Evolutionary conservation across 139 green algal genomes (phyloP).

Genomic region (Picochlorum sp.): DNA sequence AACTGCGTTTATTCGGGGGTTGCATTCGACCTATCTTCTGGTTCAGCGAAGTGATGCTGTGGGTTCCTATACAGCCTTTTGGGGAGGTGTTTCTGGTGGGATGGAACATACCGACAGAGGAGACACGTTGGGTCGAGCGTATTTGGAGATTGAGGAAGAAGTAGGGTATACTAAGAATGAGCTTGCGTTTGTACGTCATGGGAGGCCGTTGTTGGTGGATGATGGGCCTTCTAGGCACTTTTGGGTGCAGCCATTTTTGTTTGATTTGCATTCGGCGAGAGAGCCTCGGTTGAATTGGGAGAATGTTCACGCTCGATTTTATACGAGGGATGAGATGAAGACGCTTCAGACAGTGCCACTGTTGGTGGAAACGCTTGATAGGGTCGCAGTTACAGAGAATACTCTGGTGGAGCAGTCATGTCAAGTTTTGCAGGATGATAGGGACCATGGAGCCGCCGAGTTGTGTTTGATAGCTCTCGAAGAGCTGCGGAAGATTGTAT

Average conservation of each 20-base stretch:
- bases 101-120: neutral
- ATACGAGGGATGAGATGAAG: neutral
- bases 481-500: neutral
- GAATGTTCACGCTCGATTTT: neutral
- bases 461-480: neutral
- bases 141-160: neutral
- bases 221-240: neutral
- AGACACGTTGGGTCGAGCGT: neutral
- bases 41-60: neutral
- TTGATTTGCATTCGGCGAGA: neutral
- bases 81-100: neutral
- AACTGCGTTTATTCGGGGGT: neutral
- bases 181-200: neutral
- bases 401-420: neutral
- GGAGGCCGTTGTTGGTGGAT: neutral
- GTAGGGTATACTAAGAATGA: neutral
- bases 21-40: neutral
- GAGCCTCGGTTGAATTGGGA: conserved; percentile 3
- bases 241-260: neutral
- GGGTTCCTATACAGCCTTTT: neutral
- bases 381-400: neutral
- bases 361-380: neutral
- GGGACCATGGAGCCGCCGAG: neutral
- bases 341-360: neutral
- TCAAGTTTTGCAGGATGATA: neutral